These are phyloP conservation scores for Cyberlindnera sargentensis DNA, from an alignment of 805 yeast genomes.

Conservation along the genomic window DNA sequence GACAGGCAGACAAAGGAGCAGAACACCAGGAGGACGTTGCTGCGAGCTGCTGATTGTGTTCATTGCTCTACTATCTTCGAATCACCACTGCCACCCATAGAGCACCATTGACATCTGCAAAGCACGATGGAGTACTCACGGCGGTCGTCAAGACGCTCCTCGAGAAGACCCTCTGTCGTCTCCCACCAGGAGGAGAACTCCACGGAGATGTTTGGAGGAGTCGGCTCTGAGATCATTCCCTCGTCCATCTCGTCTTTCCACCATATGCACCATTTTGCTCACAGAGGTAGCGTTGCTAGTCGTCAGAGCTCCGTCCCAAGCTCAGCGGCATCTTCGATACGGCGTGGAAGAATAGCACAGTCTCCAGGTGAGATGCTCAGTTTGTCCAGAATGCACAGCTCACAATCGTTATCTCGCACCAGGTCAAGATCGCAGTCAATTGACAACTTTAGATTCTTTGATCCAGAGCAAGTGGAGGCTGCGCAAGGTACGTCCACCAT, in stretches of 20 bases:
- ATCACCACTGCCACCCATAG: too few relatives aligned
- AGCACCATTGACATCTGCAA: too few relatives aligned
- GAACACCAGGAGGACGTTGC: too few relatives aligned
- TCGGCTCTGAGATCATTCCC: slow-evolving; percentile 68
- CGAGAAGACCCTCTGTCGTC: slow-evolving; percentile 28
- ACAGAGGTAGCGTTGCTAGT: slow-evolving; percentile 4
- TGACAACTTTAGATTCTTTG: slow-evolving; percentile 68
- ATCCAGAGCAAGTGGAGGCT: slow-evolving; percentile 71
- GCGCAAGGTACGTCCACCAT: slow-evolving; percentile 87
- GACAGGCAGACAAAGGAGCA: too few relatives aligned
- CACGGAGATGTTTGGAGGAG: slow-evolving; percentile 72
- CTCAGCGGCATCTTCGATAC: slow-evolving; percentile 23
- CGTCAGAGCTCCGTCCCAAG: slow-evolving; percentile 10
- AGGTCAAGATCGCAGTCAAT: slow-evolving; percentile 29
- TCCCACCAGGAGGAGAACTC: slow-evolving; percentile 44
- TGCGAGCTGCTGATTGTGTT: too few relatives aligned
- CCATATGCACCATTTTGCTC: slow-evolving; percentile 44
- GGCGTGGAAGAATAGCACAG: slow-evolving; percentile 19
- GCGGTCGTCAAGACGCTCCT: slow-evolving; percentile 15
- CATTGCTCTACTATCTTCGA: too few relatives aligned
- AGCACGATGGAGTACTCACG: slow-evolving; percentile 2
- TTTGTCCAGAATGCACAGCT: slow-evolving; percentile 20
- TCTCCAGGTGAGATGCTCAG: slow-evolving; percentile 14
- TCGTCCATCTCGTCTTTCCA: slow-evolving; percentile 74
- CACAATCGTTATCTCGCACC: slow-evolving; percentile 17